Conservation (phyloP, 345 rosid species). For the Trapa bicornis region DNA sequence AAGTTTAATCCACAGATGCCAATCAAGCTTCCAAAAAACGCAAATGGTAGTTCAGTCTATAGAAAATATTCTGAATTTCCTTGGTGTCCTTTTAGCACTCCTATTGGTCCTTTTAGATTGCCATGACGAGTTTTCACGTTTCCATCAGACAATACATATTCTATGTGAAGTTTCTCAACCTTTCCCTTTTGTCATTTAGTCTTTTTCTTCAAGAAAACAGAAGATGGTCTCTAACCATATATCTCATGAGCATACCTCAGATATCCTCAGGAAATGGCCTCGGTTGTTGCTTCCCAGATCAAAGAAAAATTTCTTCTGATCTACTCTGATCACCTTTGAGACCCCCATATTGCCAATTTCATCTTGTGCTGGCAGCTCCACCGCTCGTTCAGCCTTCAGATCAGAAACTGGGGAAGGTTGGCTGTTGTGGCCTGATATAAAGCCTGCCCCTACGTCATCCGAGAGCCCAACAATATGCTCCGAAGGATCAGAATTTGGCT, state of each 20-base stretch:
- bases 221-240: not conserved
- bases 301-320: slow-evolving; percentile 77
- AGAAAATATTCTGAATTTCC: not conserved
- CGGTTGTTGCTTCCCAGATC: slow-evolving; percentile 68
- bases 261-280: slow-evolving; percentile 90
- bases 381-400: slow-evolving; percentile 52
- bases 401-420: slow-evolving; percentile 66
- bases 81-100: not conserved
- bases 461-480: slow-evolving; percentile 82
- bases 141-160: not conserved
- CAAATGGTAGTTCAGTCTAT: not conserved
- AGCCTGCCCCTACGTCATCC: slow-evolving; percentile 98
- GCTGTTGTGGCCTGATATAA: slow-evolving; percentile 81
- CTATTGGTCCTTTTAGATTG: not conserved
- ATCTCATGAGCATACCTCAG: slow-evolving; percentile 43
- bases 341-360: slow-evolving; percentile 32
- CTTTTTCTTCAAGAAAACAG: not conserved
- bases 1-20: not conserved
- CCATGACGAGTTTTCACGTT: not conserved
- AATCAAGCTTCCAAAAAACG: not conserved
- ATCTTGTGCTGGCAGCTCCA: slow-evolving; percentile 59
- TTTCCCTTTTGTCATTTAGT: not conserved
- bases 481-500: slow-evolving; percentile 61
- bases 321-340: slow-evolving; percentile 88
- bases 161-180: not conserved